phyloP scores from a whole-genome alignment of 371 early-diverging fungal species.

The Mortierella sp. region DNA sequence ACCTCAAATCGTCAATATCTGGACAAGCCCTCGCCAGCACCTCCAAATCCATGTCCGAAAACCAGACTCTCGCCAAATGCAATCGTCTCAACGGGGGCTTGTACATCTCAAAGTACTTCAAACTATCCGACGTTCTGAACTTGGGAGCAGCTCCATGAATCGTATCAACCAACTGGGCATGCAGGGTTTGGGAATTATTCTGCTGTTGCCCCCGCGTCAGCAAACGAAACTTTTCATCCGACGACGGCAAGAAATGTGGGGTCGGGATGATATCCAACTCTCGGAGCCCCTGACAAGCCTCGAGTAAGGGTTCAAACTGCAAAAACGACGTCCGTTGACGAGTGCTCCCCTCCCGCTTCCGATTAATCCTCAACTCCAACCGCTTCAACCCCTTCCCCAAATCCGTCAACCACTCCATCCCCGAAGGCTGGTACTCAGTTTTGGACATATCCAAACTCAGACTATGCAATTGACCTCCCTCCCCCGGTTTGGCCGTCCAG shows the following conservation, averaged over 20 bases:
- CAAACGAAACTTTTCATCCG: background rate
- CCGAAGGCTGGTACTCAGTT: background rate
- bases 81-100: constrained; percentile 13
- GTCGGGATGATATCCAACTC: constrained; percentile 26
- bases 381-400: constrained; percentile 11
- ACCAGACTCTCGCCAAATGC: constrained; percentile 30
- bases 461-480: constrained; percentile 12
- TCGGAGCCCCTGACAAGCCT: constrained; percentile 13
- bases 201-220: background rate
- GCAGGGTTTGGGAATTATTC: background rate
- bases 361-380: constrained; percentile 21
- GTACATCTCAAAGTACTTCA: constrained; percentile 15
- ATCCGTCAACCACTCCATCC: constrained; percentile 4
- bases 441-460: constrained; percentile 23
- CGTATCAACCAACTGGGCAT: background rate
- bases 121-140: constrained; percentile 10
- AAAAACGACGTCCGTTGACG: constrained; percentile 6
- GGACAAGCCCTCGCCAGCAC: constrained; percentile 23
- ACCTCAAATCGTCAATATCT: constrained; percentile 16
- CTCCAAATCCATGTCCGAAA: constrained; percentile 20
- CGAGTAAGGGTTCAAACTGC: constrained; percentile 14
- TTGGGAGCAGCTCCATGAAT: background rate
- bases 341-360: background rate
- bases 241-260: constrained; percentile 16
- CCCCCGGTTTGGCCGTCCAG: too few relatives aligned